A percentile compares a stretch with the other conserved stretches of the same genome.
Conservation (phyloP, 768 basidiomycete species). For the Panellus pusillus region DNA sequence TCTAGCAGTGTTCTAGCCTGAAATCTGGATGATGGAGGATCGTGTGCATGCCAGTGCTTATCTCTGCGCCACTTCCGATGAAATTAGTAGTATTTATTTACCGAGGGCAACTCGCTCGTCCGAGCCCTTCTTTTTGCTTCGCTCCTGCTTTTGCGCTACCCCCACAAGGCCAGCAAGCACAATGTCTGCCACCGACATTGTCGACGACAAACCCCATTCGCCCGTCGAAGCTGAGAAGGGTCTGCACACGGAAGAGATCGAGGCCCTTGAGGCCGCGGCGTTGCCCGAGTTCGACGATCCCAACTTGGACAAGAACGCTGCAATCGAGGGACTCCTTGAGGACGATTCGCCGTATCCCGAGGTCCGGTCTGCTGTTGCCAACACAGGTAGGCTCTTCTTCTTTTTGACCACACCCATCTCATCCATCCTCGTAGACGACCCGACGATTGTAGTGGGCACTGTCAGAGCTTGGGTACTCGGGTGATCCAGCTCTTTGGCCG, state of each 20-base stretch:
- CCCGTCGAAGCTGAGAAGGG: slow-evolving; percentile 8
- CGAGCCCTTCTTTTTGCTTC: too few relatives aligned
- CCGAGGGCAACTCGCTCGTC: too few relatives aligned
- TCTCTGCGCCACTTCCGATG: too few relatives aligned
- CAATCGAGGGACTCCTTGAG: slow-evolving; percentile 41
- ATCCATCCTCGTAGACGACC: slow-evolving; percentile 45
- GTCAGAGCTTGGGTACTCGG: slow-evolving; percentile 76
- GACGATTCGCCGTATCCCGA: slow-evolving; percentile 60
- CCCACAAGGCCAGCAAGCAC: too few relatives aligned
- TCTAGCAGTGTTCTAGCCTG: too few relatives aligned
- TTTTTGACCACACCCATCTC: background rate
- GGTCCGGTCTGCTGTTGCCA: slow-evolving; percentile 58
- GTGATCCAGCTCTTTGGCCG: too few relatives aligned
- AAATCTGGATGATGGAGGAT: too few relatives aligned
- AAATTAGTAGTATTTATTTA: too few relatives aligned
- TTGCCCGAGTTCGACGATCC: slow-evolving; percentile 51
- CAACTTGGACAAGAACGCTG: slow-evolving; percentile 50
- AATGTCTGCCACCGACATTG: background rate
- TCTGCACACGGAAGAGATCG: background rate
- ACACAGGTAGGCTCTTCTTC: slow-evolving; percentile 28
- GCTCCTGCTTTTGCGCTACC: too few relatives aligned
- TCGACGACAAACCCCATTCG: too few relatives aligned
- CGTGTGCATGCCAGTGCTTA: too few relatives aligned
- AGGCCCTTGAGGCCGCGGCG: slow-evolving; percentile 23
- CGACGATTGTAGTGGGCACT: slow-evolving; percentile 58